These are phyloP conservation scores for Spencermartinsiella ligniputridi DNA, from an alignment of 1,139 yeast species.

Conservation along the genomic window DNA sequence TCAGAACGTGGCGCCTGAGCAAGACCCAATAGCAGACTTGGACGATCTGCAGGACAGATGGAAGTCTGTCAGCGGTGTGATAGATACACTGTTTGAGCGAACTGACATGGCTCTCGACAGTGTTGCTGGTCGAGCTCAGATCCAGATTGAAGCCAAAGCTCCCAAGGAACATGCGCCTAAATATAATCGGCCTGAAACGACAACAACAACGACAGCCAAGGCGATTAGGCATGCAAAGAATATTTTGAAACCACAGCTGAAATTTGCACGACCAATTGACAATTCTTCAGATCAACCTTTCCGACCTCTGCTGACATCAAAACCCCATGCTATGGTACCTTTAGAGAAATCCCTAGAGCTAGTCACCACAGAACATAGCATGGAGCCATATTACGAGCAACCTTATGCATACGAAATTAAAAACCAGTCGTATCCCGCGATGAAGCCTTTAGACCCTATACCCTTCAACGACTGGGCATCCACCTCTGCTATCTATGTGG, in stretches of 20 bases:
- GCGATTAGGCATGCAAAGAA: conserved; percentile 33
- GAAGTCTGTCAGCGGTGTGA: conserved; percentile 55
- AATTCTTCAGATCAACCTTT: conserved; percentile 70
- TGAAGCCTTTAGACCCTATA: conserved; percentile 45
- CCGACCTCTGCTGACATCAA: conserved; percentile 60
- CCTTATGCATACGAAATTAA: conserved; percentile 81
- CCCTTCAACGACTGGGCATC: conserved; percentile 66
- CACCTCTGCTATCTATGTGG: conserved; percentile 65
- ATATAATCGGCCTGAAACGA: neutral
- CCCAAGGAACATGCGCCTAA: too few relatives aligned
- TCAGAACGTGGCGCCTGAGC: conserved; percentile 39
- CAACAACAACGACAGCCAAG: conserved; percentile 2
- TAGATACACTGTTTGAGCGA: conserved; percentile 73
- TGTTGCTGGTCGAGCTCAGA: conserved; percentile 26
- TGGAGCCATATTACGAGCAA: conserved; percentile 56
- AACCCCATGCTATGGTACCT: conserved; percentile 65
- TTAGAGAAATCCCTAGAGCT: conserved; percentile 49
- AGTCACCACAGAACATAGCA: conserved; percentile 29
- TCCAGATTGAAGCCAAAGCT: conserved; percentile 15
- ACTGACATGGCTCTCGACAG: conserved; percentile 63
- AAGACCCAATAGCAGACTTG: conserved; percentile 33
- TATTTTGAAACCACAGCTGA: conserved; percentile 66
- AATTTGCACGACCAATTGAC: conserved; percentile 57
- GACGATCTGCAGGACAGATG: conserved; percentile 51
- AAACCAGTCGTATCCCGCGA: conserved; percentile 62